Evolutionary conservation across 108 stramenopile species (phyloP), one percentile per base, ranked within the genome.

Genomic region (Cylindrotheca closterium): DNA sequence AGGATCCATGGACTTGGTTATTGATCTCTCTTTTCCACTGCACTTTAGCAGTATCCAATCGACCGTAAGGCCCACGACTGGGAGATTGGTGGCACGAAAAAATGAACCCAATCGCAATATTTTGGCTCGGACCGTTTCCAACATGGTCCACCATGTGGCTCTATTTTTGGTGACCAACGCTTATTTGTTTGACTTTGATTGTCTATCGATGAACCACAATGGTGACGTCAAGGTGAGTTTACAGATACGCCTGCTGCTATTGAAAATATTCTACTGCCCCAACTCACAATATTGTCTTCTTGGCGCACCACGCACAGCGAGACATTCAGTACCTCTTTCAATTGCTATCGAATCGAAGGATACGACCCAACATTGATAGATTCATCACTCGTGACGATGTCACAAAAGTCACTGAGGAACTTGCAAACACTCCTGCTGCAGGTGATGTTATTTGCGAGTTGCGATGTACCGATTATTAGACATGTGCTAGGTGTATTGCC

Each of bases 301-400:
- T n/a, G n/a, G n/a, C n/a, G n/a, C n/a, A 42, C 7, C 37, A 42
- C 7, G 15, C 37, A 42, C 7, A 51, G 60, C 51, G 68, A 4
- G 79, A 80, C 59, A 42, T 72, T 1, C 32, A 49, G n/a, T 71
- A 51, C 60, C 47, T 80, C 1, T 65, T 75, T 30, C 30, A 51
- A 5, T 18, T 75, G 28, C 48, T 75, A 4, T n/a, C 34, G 28
- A 22, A 57, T 18, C 53, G 74, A 47, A 52, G 48, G 17, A 65
- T 80, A 25, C 57, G 74, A 29, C 79, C 79, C 32, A 58, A 67
- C 1, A 68, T 80, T 31, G 72, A 79, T 33, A 46, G 51, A 0
- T 73, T 42, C 72, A 53, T 80, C 31, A 47, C 17, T 34, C 21
- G 61, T 17, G 19, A 37, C 22, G 69, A 75, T 1, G 34, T 80